Conservation (phyloP, 129 eudicot species). For the Sambucus nigra region DNA sequence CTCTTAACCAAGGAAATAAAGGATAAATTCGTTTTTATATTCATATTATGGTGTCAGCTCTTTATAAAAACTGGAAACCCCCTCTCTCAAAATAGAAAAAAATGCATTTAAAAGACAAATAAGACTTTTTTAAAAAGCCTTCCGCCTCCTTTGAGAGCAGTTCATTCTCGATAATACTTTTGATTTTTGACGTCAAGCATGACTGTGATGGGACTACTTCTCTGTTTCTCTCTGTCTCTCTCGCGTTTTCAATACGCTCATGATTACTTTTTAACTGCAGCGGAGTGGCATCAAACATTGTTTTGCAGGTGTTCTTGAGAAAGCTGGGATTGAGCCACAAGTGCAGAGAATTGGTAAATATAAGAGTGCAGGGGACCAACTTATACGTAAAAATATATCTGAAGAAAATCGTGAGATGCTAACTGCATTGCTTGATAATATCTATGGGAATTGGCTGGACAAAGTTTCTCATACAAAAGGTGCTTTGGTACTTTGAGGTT, state of each 20-base stretch:
- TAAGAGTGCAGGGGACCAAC: slow-evolving; percentile 81
- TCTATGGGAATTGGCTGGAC: slow-evolving; percentile 73
- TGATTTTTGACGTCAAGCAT: slow-evolving; percentile 1
- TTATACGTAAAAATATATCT: slow-evolving; percentile 66
- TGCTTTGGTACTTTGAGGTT: slow-evolving; percentile 16
- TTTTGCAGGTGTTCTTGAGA: slow-evolving; percentile 68
- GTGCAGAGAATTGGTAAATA: slow-evolving; percentile 89
- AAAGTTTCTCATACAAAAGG: slow-evolving; percentile 65
- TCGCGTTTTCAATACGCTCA: neutral
- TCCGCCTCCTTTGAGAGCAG: neutral
- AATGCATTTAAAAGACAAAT: no score
- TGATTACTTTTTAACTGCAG: slow-evolving; percentile 16
- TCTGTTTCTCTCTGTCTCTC: neutral
- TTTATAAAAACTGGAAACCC: no score
- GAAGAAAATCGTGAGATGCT: slow-evolving; percentile 89
- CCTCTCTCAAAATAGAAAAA: no score
- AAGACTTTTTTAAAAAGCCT: no score
- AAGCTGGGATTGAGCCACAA: slow-evolving; percentile 86
- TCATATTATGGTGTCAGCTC: neutral
- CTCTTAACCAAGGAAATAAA: no score
- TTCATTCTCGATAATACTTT: no score
- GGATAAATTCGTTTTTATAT: no score
- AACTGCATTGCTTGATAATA: slow-evolving; percentile 66
- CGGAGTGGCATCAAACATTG: slow-evolving; percentile 19
- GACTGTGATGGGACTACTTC: neutral